phyloP scores from a whole-genome alignment of 2,329 filamentous ascomycete species.

The Diaporthe destruens region DNA sequence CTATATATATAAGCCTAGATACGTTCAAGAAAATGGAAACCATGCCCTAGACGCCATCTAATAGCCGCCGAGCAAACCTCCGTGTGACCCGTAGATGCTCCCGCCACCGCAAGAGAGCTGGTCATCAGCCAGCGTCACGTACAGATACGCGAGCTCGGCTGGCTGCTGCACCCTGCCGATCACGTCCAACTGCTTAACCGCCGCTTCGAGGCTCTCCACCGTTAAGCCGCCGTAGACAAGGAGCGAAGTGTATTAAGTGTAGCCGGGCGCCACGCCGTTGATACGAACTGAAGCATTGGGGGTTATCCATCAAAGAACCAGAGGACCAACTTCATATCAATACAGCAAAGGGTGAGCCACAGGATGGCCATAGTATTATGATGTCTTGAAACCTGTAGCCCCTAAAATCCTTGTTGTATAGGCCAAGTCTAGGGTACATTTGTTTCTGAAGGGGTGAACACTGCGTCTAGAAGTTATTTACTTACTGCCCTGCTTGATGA shows the following conservation, averaged over 20 bases:
- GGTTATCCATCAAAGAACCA: no score
- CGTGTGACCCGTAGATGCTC: slow-evolving; percentile 2
- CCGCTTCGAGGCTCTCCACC: neutral
- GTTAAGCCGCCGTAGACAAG: neutral
- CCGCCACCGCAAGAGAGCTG: neutral
- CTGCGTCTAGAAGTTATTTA: no score
- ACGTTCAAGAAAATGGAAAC: neutral
- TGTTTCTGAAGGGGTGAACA: no score
- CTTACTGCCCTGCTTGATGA: neutral
- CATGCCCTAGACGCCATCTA: neutral
- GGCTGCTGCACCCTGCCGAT: slow-evolving; percentile 7
- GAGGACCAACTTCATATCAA: no score
- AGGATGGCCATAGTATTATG: no score
- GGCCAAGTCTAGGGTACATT: no score
- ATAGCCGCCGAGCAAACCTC: neutral
- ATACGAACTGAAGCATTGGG: neutral
- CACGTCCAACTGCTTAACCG: neutral
- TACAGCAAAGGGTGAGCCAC: no score
- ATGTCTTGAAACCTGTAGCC: no score
- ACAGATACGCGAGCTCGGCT: slow-evolving; percentile 3
- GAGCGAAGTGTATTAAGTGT: neutral
- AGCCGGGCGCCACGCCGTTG: slow-evolving; percentile 15
- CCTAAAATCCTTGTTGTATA: no score
- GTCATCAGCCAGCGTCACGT: slow-evolving; percentile 9
- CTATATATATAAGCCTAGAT: neutral